A percentile compares a stretch with the other conserved stretches of the same genome.
Conservation (phyloP, 306 rosid species). For the Lathyrus sativus region DNA sequence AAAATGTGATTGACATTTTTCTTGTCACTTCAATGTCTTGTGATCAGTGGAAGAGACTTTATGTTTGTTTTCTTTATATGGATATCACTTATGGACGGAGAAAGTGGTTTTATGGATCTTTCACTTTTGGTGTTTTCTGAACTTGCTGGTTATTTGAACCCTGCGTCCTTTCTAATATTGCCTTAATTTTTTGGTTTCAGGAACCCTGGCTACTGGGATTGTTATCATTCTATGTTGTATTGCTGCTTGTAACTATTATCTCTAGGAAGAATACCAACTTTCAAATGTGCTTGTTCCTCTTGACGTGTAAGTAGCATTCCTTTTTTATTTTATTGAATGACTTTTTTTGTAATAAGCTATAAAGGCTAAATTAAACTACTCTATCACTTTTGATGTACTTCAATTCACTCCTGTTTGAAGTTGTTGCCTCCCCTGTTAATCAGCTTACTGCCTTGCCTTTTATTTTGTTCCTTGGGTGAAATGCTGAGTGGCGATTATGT, state of each 20-base stretch:
- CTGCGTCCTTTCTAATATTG: conserved; percentile 3
- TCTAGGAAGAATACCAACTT: conserved; percentile 81
- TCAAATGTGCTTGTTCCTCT: conserved; percentile 82
- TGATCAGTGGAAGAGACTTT: not conserved
- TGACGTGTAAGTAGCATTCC: conserved; percentile 58
- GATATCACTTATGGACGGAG: conserved; percentile 3
- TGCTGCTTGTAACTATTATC: conserved; percentile 53
- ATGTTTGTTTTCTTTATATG: not conserved
- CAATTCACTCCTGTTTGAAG: conserved; percentile 12
- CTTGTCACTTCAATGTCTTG: conserved; percentile 16
- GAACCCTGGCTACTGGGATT: conserved; percentile 85
- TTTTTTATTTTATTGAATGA: conserved; percentile 3
- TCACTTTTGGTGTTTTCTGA: conserved; percentile 6
- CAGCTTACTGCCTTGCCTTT: conserved; percentile 26
- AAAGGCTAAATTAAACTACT: not conserved
- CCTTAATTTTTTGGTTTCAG: conserved; percentile 46
- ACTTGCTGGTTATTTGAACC: not conserved
- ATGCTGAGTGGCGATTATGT: not conserved
- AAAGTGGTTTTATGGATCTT: conserved; percentile 4
- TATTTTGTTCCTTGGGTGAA: not conserved
- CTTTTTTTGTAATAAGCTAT: conserved; percentile 1
- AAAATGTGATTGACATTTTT: not conserved
- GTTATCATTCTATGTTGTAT: conserved; percentile 51
- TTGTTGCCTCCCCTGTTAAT: conserved; percentile 22
- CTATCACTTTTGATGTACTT: conserved; percentile 15